Percentiles rank a stretch among this genome's conserved stretches.
These are phyloP conservation scores for Furcasterigmium furcatum DNA, from an alignment of 2,329 filamentous ascomycete species.

Conservation along the genomic window DNA sequence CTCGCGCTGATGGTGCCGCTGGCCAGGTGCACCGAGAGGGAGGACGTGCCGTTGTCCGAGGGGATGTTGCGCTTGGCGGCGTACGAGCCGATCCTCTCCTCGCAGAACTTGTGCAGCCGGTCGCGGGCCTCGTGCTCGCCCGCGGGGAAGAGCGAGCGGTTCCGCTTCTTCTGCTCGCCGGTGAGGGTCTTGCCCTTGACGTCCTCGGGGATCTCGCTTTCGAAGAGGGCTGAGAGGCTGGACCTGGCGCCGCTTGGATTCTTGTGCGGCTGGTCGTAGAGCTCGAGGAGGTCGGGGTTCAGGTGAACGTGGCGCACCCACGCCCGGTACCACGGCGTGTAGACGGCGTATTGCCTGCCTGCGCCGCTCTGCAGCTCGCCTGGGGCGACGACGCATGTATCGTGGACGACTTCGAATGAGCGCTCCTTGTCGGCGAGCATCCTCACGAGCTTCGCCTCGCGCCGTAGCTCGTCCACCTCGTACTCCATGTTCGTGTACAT, in stretches of 20 bases:
- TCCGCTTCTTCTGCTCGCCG: slow-evolving; percentile 54
- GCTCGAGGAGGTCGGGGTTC: slow-evolving; percentile 63
- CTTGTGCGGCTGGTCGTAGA: slow-evolving; percentile 46
- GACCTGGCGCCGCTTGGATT: slow-evolving; percentile 30
- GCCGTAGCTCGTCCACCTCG: slow-evolving; percentile 82
- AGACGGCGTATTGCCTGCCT: slow-evolving; percentile 81
- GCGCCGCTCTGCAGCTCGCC: slow-evolving; percentile 62
- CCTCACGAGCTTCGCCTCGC: slow-evolving; percentile 67
- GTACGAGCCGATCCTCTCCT: slow-evolving; percentile 61
- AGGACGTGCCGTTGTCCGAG: slow-evolving; percentile 58
- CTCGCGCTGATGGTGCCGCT: slow-evolving; percentile 65
- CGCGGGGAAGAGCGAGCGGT: slow-evolving; percentile 64
- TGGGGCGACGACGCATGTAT: slow-evolving; percentile 79
- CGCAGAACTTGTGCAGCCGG: slow-evolving; percentile 65
- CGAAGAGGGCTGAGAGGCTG: slow-evolving; percentile 55
- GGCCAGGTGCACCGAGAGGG: slow-evolving; percentile 70
- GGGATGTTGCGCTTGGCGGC: slow-evolving; percentile 65
- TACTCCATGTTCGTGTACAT: slow-evolving; percentile 86
- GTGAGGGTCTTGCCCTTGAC: slow-evolving; percentile 62
- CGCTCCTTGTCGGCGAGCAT: slow-evolving; percentile 61
- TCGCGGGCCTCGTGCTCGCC: slow-evolving; percentile 69
- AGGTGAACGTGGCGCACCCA: slow-evolving; percentile 74
- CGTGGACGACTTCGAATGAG: slow-evolving; percentile 69
- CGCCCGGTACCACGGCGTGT: slow-evolving; percentile 74
- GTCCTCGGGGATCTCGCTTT: slow-evolving; percentile 54